Percentiles rank a stretch among this genome's conserved stretches.
Conservation (phyloP, 768 basidiomycete species). For the Kwoniella pini region DNA sequence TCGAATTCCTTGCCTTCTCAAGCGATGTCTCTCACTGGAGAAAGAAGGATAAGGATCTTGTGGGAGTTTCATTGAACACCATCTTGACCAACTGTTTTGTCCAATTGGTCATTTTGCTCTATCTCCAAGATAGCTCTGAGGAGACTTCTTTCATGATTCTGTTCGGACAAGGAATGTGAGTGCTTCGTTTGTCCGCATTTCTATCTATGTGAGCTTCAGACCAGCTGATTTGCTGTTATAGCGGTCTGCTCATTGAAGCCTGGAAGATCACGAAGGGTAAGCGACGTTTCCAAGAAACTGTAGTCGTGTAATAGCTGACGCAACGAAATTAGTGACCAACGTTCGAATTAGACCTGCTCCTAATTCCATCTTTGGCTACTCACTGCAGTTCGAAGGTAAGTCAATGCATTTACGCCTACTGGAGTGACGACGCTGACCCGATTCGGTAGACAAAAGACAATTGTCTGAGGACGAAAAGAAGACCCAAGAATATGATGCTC, state of each 20-base stretch:
- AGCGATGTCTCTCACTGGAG: constrained; percentile 94
- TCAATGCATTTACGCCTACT: constrained; percentile 9
- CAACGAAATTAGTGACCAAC: constrained; percentile 76
- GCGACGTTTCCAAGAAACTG: constrained; percentile 54
- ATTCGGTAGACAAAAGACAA: constrained; percentile 77
- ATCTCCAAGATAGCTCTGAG: constrained; percentile 90
- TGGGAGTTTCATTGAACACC: constrained; percentile 84
- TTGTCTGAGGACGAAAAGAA: constrained; percentile 96
- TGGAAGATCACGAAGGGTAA: constrained; percentile 71
- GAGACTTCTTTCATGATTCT: constrained; percentile 99
- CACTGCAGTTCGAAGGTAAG: constrained; percentile 76
- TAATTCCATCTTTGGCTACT: constrained; percentile 74
- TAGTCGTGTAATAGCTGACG: not conserved
- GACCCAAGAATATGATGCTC: constrained; percentile 91
- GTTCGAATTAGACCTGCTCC: constrained; percentile 67
- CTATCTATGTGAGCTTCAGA: not conserved
- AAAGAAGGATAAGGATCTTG: constrained; percentile 82
- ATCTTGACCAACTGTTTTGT: constrained; percentile 93
- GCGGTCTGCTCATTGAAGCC: constrained; percentile 64
- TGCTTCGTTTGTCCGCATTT: not conserved
- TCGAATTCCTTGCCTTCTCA: constrained; percentile 95
- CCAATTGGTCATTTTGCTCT: constrained; percentile 75
- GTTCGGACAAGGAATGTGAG: constrained; percentile 57
- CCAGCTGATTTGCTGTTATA: constrained; percentile 19
- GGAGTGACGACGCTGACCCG: not conserved